Conservation (phyloP, 163 green algal species). For the Chlorella variabilis region DNA sequence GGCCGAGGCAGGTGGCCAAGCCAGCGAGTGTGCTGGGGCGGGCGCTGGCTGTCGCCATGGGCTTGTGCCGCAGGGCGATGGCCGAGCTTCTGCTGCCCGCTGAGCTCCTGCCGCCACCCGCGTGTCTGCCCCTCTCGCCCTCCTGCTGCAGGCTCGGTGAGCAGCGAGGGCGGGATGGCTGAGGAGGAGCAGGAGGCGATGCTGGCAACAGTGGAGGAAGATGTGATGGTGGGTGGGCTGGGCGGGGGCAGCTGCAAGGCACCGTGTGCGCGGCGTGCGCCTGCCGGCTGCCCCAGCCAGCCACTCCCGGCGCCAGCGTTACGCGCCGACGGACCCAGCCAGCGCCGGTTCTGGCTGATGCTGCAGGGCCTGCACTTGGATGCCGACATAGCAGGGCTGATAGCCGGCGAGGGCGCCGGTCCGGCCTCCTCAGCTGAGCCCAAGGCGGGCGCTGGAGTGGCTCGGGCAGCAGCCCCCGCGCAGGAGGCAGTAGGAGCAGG, state of each 20-base stretch:
- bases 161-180: conserved; percentile 13
- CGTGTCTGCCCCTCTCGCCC: too few species aligned
- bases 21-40: not conserved
- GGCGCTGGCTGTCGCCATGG: not conserved
- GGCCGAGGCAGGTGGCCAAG: not conserved
- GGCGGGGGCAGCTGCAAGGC: too few species aligned
- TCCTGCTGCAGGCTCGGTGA: conserved; percentile 13
- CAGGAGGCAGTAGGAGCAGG: not conserved
- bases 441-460: not conserved
- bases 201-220: conserved; percentile 7
- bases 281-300: too few species aligned
- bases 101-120: too few species aligned
- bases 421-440: not conserved
- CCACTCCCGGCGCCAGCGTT: too few species aligned
- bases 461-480: not conserved
- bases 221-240: not conserved
- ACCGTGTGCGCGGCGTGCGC: too few species aligned
- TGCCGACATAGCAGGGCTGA: not conserved
- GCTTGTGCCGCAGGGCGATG: too few species aligned
- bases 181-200: conserved; percentile 18
- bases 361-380: conserved; percentile 1
- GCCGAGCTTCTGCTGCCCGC: not conserved
- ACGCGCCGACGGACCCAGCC: too few species aligned
- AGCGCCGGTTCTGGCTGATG: not conserved
- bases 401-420: not conserved